Base-by-base conservation (phyloP, 179 eudicot genomes). In the Sideroxylon spinosum region DNA sequence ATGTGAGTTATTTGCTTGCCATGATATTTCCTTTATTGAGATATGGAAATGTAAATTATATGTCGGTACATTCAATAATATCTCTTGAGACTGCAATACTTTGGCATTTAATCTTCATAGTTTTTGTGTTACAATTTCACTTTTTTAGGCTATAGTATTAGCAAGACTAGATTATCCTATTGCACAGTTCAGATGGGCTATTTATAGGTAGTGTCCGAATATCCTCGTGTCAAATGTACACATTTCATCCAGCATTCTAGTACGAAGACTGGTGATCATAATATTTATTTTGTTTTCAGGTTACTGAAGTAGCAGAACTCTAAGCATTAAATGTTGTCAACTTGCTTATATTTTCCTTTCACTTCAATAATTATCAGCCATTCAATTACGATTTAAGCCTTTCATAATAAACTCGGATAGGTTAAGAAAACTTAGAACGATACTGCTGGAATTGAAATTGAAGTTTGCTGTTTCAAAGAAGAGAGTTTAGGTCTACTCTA, bases 1-100 rank as follows among this genome's bases (percentile, higher is more conserved):
- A 85, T 86, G 99, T 95, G 86, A 93, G 98, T 88, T 64, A 61
- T 80, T 53, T 11, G 12, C 22, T 20, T 49, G 60, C 49, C 9
- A 48, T 53, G 60, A 20, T 10, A 63, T 48, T 76, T 26, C 6
- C 13, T 14, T 73, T 52, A 26, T 23, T 52, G 22, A 28, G 29
- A 8, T 59, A 76, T 67, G 16, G 6, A 76, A 10, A 23, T 25
- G 8, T 14, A 37, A 19, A 68, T 44, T 60, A 7, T n/a, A 23
- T 22, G 26, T 73, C 20, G 26, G 17, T 32, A 7, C 46, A 20
- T 20, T 75, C 20, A 9, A 25, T 11, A 7, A 64, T 19, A 19
- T 65, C 22, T 46, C 16, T 60, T 76, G 8, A 46, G 22, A 76
- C 19, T 76, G 23, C 29, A 20, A 48, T 48, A 46, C 2, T 61